phyloP scores from a whole-genome alignment of 306 rosid species.

The Macrotyloma uniflorum region DNA sequence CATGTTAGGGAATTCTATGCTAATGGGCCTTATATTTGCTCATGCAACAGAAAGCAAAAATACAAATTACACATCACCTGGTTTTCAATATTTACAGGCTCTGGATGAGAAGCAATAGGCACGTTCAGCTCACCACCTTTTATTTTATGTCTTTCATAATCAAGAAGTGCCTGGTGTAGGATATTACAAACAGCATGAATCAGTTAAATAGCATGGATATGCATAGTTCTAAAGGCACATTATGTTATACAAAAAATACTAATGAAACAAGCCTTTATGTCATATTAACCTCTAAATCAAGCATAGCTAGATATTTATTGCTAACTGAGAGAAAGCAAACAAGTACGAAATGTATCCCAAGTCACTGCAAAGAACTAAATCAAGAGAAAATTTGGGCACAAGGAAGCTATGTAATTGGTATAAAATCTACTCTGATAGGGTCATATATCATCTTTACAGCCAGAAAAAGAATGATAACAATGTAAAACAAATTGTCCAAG shows the following conservation, averaged over 20 bases:
- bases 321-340: slow-evolving; percentile 20
- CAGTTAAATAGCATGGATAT: background rate
- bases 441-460: background rate
- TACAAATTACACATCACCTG: slow-evolving; percentile 57
- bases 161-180: slow-evolving; percentile 86
- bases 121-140: slow-evolving; percentile 74
- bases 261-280: background rate
- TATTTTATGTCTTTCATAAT: slow-evolving; percentile 87
- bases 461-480: slow-evolving; percentile 16
- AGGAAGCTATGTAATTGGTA: slow-evolving; percentile 1
- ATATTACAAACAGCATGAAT: slow-evolving; percentile 29
- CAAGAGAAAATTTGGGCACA: background rate
- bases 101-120: slow-evolving; percentile 72
- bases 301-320: slow-evolving; percentile 8
- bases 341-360: slow-evolving; percentile 28
- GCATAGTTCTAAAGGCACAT: slow-evolving; percentile 28
- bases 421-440: slow-evolving; percentile 6
- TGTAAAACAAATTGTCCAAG: background rate
- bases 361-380: background rate
- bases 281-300: slow-evolving; percentile 23
- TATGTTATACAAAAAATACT: background rate
- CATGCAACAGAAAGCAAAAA: slow-evolving; percentile 16
- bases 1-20: background rate
- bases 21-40: slow-evolving; percentile 28
- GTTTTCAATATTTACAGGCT: slow-evolving; percentile 72